Evolutionary conservation across 1,139 yeast species (phyloP).

Genomic region (Trichomonascaceae sp.): DNA sequence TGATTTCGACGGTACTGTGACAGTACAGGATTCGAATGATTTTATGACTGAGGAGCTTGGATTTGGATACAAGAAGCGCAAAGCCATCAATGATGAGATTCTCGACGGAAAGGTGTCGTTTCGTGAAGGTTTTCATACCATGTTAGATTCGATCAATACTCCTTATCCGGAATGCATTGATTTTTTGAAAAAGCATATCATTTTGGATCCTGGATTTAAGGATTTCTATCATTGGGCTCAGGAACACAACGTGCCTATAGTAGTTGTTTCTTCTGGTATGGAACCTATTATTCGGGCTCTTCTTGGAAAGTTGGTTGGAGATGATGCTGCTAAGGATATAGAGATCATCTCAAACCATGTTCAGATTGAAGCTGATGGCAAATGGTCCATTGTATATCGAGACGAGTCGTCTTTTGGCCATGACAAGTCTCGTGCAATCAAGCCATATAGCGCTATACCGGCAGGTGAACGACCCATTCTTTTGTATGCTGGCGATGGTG

Average conservation of each 20-base stretch:
- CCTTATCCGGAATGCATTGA: constrained; percentile 84
- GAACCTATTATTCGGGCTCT: constrained; percentile 79
- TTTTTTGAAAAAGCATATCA: constrained; percentile 42
- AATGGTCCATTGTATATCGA: constrained; percentile 80
- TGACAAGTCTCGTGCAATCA: constrained; percentile 80
- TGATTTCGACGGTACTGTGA: constrained; percentile 97
- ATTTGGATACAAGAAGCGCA: constrained; percentile 66
- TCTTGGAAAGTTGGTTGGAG: constrained; percentile 67
- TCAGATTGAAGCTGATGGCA: constrained; percentile 45
- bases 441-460: constrained; percentile 47
- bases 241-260: constrained; percentile 62
- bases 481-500: constrained; percentile 97
- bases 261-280: constrained; percentile 85
- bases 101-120: constrained; percentile 64
- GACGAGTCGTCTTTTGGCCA: constrained; percentile 91
- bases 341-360: constrained; percentile 83
- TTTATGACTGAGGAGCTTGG: constrained; percentile 84
- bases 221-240: constrained; percentile 76
- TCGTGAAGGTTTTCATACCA: constrained; percentile 69
- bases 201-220: constrained; percentile 87
- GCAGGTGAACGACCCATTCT: constrained; percentile 47
- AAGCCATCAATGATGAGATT: constrained; percentile 63
- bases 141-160: constrained; percentile 71
- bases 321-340: constrained; percentile 62
- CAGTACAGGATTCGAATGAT: constrained; percentile 88